A percentile compares a stretch with the other conserved stretches of the same genome.
These are phyloP conservation scores for Colletotrichum aenigma DNA, from an alignment of 2,329 filamentous ascomycete species.

Conservation along the genomic window DNA sequence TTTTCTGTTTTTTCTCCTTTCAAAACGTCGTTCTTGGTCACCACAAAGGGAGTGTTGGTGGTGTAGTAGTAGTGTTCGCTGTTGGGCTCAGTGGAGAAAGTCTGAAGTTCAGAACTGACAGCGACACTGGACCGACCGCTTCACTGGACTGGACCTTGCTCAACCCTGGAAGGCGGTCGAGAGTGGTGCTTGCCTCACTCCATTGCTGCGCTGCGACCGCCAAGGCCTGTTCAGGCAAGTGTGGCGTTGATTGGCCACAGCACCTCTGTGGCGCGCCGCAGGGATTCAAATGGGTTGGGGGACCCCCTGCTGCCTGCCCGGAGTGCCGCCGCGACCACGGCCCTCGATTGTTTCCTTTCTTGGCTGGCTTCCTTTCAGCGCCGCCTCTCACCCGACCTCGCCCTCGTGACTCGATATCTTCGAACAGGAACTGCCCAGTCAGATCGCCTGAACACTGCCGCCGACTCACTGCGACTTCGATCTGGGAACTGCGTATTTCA, in stretches of 20 bases:
- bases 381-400: constrained; percentile 18
- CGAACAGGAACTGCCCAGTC: neutral
- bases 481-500: neutral
- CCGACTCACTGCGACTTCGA: neutral
- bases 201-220: neutral
- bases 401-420: constrained; percentile 11
- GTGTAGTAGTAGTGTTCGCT: neutral
- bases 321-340: constrained; percentile 1
- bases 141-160: neutral
- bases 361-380: neutral
- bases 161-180: neutral
- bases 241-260: constrained; percentile 1
- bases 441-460: neutral
- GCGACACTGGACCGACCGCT: neutral
- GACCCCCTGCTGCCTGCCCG: constrained; percentile 14
- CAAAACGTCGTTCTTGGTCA: neutral
- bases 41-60: neutral
- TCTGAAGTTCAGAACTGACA: neutral
- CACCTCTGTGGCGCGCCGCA: constrained; percentile 4
- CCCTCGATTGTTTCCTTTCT: constrained; percentile 12
- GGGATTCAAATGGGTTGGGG: neutral
- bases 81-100: neutral
- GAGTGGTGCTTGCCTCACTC: neutral
- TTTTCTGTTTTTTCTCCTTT: neutral
- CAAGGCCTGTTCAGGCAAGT: neutral